phyloP scores from a whole-genome alignment of 306 rosid species.

The Dalbergia cultrata region DNA sequence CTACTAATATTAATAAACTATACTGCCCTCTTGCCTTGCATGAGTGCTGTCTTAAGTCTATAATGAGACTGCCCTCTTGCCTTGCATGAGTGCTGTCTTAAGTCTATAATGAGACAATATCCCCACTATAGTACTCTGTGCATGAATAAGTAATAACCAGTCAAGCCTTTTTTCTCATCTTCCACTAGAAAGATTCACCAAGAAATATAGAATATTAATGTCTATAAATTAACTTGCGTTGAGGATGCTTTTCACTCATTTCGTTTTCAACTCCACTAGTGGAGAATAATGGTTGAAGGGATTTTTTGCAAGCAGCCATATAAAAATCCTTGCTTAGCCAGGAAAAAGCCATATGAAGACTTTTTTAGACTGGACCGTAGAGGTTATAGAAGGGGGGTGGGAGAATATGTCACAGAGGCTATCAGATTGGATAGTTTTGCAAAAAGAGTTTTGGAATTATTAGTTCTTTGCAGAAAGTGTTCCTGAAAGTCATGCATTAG shows the following conservation, averaged over 20 bases:
- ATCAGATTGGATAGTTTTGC: slow-evolving; percentile 34
- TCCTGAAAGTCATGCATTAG: slow-evolving; percentile 46
- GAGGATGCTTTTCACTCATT: slow-evolving; percentile 51
- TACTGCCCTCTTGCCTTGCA: not conserved
- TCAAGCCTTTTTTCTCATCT: slow-evolving; percentile 37
- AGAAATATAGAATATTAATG: slow-evolving; percentile 21
- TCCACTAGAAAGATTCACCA: slow-evolving; percentile 35
- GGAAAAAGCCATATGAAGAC: slow-evolving; percentile 46
- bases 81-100: not conserved
- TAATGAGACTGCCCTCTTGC: slow-evolving; percentile 4
- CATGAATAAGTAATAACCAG: not conserved
- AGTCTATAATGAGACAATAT: slow-evolving; percentile 15
- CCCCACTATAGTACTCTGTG: slow-evolving; percentile 11
- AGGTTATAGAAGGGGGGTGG: slow-evolving; percentile 35
- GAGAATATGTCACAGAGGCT: slow-evolving; percentile 46
- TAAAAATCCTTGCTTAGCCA: slow-evolving; percentile 37
- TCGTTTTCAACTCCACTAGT: slow-evolving; percentile 51
- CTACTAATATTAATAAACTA: not conserved
- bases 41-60: slow-evolving; percentile 3
- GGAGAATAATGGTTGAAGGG: slow-evolving; percentile 46
- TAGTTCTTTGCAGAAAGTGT: slow-evolving; percentile 48
- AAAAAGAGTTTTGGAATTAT: slow-evolving; percentile 41
- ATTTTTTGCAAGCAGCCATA: slow-evolving; percentile 24
- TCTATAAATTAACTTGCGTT: slow-evolving; percentile 37
- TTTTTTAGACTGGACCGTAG: slow-evolving; percentile 23